Base-by-base conservation (phyloP, 1,139 yeast species). In the Geotrichum siamense region DNA sequence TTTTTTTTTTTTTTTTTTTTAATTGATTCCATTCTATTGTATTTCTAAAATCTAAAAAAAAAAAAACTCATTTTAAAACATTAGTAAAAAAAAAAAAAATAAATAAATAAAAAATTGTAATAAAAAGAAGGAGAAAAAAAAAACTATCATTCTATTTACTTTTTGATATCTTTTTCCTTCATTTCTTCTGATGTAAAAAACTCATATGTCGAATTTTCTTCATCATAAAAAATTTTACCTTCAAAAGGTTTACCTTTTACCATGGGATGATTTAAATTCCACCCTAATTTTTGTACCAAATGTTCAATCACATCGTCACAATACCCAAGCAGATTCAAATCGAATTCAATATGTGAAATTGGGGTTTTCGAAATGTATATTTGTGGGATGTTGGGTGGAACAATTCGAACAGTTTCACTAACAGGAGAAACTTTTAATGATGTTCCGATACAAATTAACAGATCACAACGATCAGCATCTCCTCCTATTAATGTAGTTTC, bases 361-460 rank as follows among this genome's bases (percentile, higher is more conserved):
- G 85, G 79, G 55, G 86, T 94, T 56, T 76, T 78, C 58, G 87
- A 86, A 49, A 91, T 82, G 47, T 86, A 69, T 3, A 91, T 71
- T 60, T 89, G 96, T 0, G 97, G 97, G 1, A 86, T 78, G 27
- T 74, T 62, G 17, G 74, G 74, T 0, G 84, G 81, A 1, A 87
- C 63, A 61, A 76, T 71, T 48, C 85, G 79, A n/a, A 87, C 87
- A 38, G 91, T 84, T 48, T 86, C 89, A 38, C 91, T 82, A n/a
- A 91, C 97, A 0, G 98, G 98, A 0, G 95, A 89, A 25, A 91
- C 98, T 59, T 89, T 86, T 48, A 91, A 71, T 20, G 97, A 89
- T 0, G 98, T 91, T 8, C 98, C 98, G 15, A 89, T 79, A 61
- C 95, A 82, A 5, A 91, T 74, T 37, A 91, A 65, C 45, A 91